These are phyloP conservation scores for Rhizopus stolonifer DNA, from an alignment of 371 early-diverging fungal species.

Conservation along the genomic window DNA sequence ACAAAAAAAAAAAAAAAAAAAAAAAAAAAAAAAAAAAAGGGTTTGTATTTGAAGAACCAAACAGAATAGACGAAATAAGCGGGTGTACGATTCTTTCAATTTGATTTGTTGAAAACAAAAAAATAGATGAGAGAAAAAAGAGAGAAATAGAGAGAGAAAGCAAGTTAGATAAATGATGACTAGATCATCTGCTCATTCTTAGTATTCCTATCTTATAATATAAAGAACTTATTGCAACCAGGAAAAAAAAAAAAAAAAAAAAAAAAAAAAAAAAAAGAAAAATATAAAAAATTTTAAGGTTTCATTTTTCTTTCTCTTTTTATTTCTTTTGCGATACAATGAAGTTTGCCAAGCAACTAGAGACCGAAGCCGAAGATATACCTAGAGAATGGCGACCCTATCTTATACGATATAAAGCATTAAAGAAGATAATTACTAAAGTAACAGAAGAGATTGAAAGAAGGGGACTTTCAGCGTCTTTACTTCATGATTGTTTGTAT, in stretches of 20 bases:
- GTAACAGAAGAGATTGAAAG: slow-evolving; percentile 72
- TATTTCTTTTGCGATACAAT: slow-evolving; percentile 29
- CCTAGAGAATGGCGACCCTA: slow-evolving; percentile 72
- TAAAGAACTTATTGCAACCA: too few species aligned
- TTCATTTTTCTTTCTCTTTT: not conserved
- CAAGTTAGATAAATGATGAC: too few species aligned
- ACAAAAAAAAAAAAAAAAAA: not conserved
- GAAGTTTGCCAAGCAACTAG: slow-evolving; percentile 78
- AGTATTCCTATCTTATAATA: too few species aligned
- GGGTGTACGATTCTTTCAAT: too few species aligned
- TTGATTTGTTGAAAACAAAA: not conserved
- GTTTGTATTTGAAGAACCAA: too few species aligned
- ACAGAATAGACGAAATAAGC: too few species aligned
- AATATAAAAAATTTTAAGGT: too few species aligned
- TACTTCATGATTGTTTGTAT: slow-evolving; percentile 48
- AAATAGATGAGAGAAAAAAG: not conserved
- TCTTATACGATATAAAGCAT: slow-evolving; percentile 64
- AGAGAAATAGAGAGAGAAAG: too few species aligned
- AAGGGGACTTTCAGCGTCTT: slow-evolving; percentile 49
- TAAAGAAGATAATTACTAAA: slow-evolving; percentile 63
- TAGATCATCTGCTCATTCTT: too few species aligned
- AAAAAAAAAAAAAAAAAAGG: too few species aligned
- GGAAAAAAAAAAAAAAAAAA: too few species aligned
- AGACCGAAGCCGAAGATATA: slow-evolving; percentile 62
- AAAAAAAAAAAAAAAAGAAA: too few species aligned